Conservation (phyloP, 2,329 filamentous ascomycete genomes). For the Botryotinia calthae region DNA sequence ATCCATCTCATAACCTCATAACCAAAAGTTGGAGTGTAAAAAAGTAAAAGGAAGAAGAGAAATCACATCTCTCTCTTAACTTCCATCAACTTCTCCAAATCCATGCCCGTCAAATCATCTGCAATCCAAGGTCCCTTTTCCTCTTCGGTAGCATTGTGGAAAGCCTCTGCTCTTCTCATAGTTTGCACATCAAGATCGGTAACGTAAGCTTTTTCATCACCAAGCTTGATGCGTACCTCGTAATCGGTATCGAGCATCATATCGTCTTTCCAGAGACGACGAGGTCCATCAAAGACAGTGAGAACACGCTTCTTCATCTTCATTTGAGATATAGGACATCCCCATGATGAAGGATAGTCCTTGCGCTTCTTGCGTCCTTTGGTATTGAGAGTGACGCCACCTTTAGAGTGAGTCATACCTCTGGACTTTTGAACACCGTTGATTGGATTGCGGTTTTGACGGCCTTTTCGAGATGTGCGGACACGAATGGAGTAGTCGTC, state of each 20-base stretch:
- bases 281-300: conserved; percentile 84
- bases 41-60: conserved; percentile 19
- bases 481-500: conserved; percentile 55
- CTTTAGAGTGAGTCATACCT: conserved; percentile 75
- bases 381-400: conserved; percentile 60
- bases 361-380: conserved; percentile 83
- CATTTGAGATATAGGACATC: conserved; percentile 88
- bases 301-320: conserved; percentile 97
- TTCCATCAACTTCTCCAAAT: conserved; percentile 59
- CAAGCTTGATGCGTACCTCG: conserved; percentile 82
- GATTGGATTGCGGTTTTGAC: conserved; percentile 36
- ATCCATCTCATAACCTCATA: conserved; percentile 10
- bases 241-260: conserved; percentile 97
- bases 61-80: conserved; percentile 34
- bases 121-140: conserved; percentile 85
- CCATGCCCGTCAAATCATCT: conserved; percentile 64
- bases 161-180: conserved; percentile 79
- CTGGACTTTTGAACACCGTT: conserved; percentile 64
- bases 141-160: conserved; percentile 75
- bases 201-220: conserved; percentile 64
- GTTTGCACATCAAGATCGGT: conserved; percentile 94
- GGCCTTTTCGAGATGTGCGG: conserved; percentile 43
- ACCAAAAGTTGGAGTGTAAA: not conserved
- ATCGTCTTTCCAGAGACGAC: conserved; percentile 93
- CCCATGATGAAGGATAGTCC: conserved; percentile 93